Evolutionary conservation across 2,329 filamentous ascomycete species (phyloP).

Genomic region (Coniella vitis): DNA sequence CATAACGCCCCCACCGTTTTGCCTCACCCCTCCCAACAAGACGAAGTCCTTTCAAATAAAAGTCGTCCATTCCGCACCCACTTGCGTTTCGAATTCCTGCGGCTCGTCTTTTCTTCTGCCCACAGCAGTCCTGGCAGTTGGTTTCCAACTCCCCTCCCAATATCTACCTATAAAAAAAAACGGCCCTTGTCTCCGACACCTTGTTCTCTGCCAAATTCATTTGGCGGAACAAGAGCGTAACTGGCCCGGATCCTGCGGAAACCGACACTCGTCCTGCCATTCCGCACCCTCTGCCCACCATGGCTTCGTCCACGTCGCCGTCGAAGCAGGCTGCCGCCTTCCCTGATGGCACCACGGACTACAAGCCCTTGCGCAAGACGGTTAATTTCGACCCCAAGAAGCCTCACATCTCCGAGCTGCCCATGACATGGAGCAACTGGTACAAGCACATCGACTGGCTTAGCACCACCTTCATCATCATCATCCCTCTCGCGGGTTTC

Average conservation of each 20-base stretch:
- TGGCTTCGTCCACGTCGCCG: slow-evolving; percentile 32
- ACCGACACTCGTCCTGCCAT: background rate
- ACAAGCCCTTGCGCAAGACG: slow-evolving; percentile 41
- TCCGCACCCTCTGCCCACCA: slow-evolving; percentile 16
- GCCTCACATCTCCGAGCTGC: slow-evolving; percentile 77
- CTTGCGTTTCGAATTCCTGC: background rate
- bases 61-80: background rate
- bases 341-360: slow-evolving; percentile 49
- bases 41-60: slow-evolving; percentile 4
- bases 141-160: background rate
- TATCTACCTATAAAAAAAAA: background rate
- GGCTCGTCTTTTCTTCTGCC: background rate
- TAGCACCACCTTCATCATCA: slow-evolving; percentile 74
- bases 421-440: slow-evolving; percentile 78
- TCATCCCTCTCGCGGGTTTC: slow-evolving; percentile 67
- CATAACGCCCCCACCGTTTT: slow-evolving; percentile 2
- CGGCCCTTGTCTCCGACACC: background rate
- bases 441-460: slow-evolving; percentile 93
- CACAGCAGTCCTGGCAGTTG: slow-evolving; percentile 2
- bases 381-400: slow-evolving; percentile 51
- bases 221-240: background rate
- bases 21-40: slow-evolving; percentile 1
- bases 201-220: background rate
- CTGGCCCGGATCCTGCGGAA: background rate
- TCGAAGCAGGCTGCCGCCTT: slow-evolving; percentile 32